Evolutionary conservation across 2,329 filamentous ascomycete genomes (phyloP), one percentile per base, ranked within the genome.

Genomic region (Zasmidium cellare): DNA sequence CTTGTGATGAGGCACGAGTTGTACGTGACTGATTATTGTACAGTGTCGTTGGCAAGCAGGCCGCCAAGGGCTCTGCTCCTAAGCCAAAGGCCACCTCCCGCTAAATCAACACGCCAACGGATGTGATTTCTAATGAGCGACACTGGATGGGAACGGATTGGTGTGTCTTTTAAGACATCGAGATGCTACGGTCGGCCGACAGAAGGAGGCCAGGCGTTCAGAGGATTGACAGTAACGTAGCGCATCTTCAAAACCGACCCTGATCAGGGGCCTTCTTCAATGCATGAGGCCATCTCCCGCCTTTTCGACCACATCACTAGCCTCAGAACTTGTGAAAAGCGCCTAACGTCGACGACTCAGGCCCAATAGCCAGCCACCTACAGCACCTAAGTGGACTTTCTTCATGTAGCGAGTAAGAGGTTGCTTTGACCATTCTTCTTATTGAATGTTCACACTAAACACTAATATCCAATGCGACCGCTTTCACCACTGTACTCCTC

Each of bases 21-120:
- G 7, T 53, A 46, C 22, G 47, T 24, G 46, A 56, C 60, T 62
- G 46, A 61, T 53, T 48, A 28, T n/a, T 3, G 35, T 19, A 31
- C 48, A 90, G 96, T 78, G 83, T 88, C 79, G 70, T 74, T 49
- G 92, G 91, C 87, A 99, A 99, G 90, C 91, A 96, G 86, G 92
- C 91, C 75, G 88, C 91, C 69, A 96, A 96, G 87, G 94, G 94
- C 74, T 86, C 92, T 71, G 86, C 85, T 72, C 80, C 83, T 76
- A 97, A 97, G 89, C 87, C 91, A 72, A 84, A 88, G 77, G 87
- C 90, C 77, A 92, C 88, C 76, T 88, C 85, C 82, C 92, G 92
- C 82, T 96, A 91, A 90, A 72, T 18, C 46, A 46, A 41, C n/a
- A 19, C 14, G 22, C 23, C 23, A 31, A 53, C n/a, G 51, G 49